phyloP scores from a whole-genome alignment of 2,329 filamentous ascomycete species.

The Microcyclospora tardicrescens region DNA sequence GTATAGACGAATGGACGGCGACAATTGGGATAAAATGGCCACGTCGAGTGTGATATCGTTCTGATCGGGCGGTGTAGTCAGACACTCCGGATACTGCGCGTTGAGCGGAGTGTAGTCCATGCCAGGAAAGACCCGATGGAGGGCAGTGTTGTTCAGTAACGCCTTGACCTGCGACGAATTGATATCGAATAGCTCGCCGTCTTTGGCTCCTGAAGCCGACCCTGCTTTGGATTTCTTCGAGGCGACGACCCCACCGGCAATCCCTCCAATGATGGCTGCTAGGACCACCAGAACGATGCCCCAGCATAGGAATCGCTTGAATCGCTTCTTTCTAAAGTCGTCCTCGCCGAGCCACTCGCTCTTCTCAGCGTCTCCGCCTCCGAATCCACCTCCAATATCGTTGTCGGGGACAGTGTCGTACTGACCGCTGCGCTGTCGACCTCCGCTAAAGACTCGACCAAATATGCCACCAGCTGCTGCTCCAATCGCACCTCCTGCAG shows the following conservation, averaged over 20 bases:
- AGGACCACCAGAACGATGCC: slow-evolving; percentile 52
- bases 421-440: slow-evolving; percentile 24
- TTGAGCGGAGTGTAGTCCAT: slow-evolving; percentile 93
- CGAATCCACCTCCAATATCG: slow-evolving; percentile 12
- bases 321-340: slow-evolving; percentile 48
- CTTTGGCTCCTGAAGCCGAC: slow-evolving; percentile 5
- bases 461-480: too few species aligned
- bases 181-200: slow-evolving; percentile 38
- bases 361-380: slow-evolving; percentile 43
- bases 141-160: slow-evolving; percentile 63
- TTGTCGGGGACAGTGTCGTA: slow-evolving; percentile 43
- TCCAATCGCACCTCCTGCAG: slow-evolving; percentile 25
- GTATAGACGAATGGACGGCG: slow-evolving; percentile 76
- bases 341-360: slow-evolving; percentile 50
- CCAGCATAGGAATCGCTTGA: slow-evolving; percentile 56
- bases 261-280: slow-evolving; percentile 59
- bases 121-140: slow-evolving; percentile 89
- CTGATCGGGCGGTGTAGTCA: slow-evolving; percentile 64
- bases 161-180: slow-evolving; percentile 68
- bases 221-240: slow-evolving; percentile 25
- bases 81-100: slow-evolving; percentile 75
- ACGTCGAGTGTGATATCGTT: slow-evolving; percentile 91
- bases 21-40: slow-evolving; percentile 79
- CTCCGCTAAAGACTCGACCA: slow-evolving; percentile 14
- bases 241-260: slow-evolving; percentile 58